Conservation (phyloP, 345 rosid genomes). For the Kernera saxatilis region DNA sequence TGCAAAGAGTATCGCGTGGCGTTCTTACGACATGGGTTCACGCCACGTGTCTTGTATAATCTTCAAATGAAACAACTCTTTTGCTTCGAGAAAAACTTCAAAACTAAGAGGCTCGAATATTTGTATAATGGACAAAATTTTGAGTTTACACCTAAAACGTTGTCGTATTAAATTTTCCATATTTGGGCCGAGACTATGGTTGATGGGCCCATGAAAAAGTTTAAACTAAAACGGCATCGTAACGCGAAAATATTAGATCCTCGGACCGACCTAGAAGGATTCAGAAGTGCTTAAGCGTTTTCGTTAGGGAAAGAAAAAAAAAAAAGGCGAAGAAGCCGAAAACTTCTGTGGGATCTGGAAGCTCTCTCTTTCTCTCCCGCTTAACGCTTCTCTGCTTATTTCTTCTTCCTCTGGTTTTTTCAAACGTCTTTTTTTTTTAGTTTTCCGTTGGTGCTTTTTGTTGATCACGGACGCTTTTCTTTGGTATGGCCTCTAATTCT, state of each 20-base stretch:
- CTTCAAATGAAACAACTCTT: neutral
- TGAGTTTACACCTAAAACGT: neutral
- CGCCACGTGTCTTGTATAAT: conserved; percentile 18
- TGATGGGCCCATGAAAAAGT: neutral
- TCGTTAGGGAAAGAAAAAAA: too few relatives aligned
- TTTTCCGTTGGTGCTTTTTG: neutral
- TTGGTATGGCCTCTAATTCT: conserved; percentile 7
- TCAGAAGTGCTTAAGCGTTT: conserved; percentile 3
- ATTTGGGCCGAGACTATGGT: neutral
- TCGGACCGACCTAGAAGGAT: conserved; percentile 30
- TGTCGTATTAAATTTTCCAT: neutral
- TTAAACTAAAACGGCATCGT: neutral
- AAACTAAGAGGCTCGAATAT: neutral
- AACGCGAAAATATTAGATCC: neutral
- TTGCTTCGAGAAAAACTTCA: neutral
- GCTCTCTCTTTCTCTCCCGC: conserved; percentile 31
- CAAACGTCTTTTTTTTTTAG: neutral
- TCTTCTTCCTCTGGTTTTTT: conserved; percentile 8
- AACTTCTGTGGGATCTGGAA: conserved; percentile 36
- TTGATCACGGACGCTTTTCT: conserved; percentile 2
- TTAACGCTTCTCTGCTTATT: conserved; percentile 23
- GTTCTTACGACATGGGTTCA: neutral
- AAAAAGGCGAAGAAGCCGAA: conserved; percentile 25
- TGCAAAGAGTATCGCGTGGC: conserved; percentile 28
- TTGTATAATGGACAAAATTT: neutral